phyloP scores from a whole-genome alignment of 108 stramenopile genomes.

The Pseudonitzschia multistriata region DNA sequence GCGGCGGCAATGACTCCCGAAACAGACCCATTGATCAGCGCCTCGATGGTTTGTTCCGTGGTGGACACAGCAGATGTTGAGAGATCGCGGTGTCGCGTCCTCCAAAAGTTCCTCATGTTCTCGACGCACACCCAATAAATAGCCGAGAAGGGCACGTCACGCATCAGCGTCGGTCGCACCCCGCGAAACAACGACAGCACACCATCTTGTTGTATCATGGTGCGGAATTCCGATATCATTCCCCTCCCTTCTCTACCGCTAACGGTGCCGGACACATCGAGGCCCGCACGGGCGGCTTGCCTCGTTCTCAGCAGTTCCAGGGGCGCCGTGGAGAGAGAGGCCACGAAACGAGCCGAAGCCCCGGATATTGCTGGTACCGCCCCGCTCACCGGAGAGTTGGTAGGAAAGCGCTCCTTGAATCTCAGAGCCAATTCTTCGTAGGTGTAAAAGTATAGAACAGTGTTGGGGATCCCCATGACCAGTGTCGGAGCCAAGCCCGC shows the following conservation, averaged over 20 bases:
- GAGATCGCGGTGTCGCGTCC: background rate
- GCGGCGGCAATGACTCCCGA: slow-evolving; percentile 85
- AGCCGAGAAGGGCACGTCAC: slow-evolving; percentile 93
- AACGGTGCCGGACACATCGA: background rate
- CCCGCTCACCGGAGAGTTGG: background rate
- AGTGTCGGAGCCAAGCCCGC: slow-evolving; percentile 81
- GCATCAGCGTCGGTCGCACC: slow-evolving; percentile 76
- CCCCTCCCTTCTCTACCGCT: slow-evolving; percentile 18
- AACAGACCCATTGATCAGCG: slow-evolving; percentile 76
- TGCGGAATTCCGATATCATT: slow-evolving; percentile 47
- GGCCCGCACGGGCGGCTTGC: slow-evolving; percentile 49
- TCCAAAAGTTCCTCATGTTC: slow-evolving; percentile 30
- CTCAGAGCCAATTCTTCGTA: slow-evolving; percentile 76
- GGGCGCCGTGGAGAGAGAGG: slow-evolving; percentile 84
- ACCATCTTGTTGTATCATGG: slow-evolving; percentile 58
- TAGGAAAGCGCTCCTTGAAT: background rate
- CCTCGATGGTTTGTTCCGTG: slow-evolving; percentile 34
- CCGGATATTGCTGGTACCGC: slow-evolving; percentile 75
- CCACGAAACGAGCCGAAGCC: slow-evolving; percentile 69
- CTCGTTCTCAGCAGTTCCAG: slow-evolving; percentile 84
- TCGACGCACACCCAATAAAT: slow-evolving; percentile 91
- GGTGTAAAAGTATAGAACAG: slow-evolving; percentile 84
- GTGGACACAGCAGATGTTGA: slow-evolving; percentile 15
- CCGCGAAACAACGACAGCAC: slow-evolving; percentile 71
- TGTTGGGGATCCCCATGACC: slow-evolving; percentile 86